A percentile compares a stretch with the other conserved stretches of the same genome.
phyloP scores from a whole-genome alignment of 1,139 yeast species.

The Kurtzmaniella quercitrusa region DNA sequence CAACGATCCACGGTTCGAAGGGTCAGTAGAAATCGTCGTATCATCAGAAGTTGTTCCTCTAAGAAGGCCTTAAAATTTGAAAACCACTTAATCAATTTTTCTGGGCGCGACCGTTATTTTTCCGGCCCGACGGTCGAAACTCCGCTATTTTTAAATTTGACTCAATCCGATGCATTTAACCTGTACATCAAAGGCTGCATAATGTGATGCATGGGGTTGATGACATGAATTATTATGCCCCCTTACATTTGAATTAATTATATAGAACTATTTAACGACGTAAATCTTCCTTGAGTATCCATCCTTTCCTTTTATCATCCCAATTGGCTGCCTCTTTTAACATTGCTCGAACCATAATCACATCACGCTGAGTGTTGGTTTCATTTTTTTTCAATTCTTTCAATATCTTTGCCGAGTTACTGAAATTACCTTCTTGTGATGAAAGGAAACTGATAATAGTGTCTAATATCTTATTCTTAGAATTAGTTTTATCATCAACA shows the following conservation, averaged over 20 bases:
- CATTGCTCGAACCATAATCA: constrained; percentile 64
- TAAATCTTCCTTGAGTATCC: constrained; percentile 64
- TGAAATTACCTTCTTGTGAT: constrained; percentile 35
- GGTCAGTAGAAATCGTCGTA: constrained; percentile 1
- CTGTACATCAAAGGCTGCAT: neutral
- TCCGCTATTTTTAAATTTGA: no score
- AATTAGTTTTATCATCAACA: constrained; percentile 10
- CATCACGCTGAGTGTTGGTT: constrained; percentile 46
- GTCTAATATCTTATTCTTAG: constrained; percentile 29
- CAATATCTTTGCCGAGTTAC: constrained; percentile 58
- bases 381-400: constrained; percentile 44
- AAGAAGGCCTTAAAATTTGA: neutral
- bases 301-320: constrained; percentile 53
- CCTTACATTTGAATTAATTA: neutral
- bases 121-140: neutral
- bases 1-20: constrained; percentile 20
- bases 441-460: constrained; percentile 33
- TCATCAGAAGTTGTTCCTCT: neutral
- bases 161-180: neutral
- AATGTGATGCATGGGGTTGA: neutral
- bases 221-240: neutral
- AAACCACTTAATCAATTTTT: neutral
- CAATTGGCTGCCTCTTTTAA: constrained; percentile 67
- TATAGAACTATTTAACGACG: neutral
- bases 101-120: neutral